phyloP scores from a whole-genome alignment of 2,329 filamentous ascomycete species.

The Trichophyton equinum region DNA sequence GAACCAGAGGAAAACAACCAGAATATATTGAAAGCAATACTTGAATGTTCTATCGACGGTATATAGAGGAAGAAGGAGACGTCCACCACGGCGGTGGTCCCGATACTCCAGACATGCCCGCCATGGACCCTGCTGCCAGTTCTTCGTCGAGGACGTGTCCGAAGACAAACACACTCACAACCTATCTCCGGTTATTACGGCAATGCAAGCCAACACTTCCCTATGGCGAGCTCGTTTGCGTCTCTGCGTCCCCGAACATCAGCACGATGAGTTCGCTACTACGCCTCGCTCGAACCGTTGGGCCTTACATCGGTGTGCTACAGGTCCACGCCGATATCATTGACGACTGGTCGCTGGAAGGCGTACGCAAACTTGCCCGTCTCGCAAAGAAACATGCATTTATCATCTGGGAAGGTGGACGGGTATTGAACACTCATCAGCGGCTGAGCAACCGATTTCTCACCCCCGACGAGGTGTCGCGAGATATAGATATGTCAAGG shows the following conservation, averaged over 20 bases:
- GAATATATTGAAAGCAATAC: background rate
- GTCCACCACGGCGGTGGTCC: background rate
- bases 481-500: conserved; percentile 24
- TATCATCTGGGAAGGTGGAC: conserved; percentile 31
- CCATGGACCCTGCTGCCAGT: background rate
- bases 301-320: conserved; percentile 48
- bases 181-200: conserved; percentile 26
- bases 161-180: conserved; percentile 22
- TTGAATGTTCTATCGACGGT: conserved; percentile 1
- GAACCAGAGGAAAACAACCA: background rate
- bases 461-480: conserved; percentile 21
- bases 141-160: background rate
- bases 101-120: background rate
- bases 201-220: conserved; percentile 26
- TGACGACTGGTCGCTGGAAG: conserved; percentile 47
- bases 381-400: conserved; percentile 28
- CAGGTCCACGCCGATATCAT: conserved; percentile 52
- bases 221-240: conserved; percentile 27
- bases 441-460: conserved; percentile 21
- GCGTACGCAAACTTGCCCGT: conserved; percentile 30
- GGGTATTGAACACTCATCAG: conserved; percentile 27
- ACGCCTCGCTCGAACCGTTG: conserved; percentile 44
- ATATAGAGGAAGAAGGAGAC: conserved; percentile 1
- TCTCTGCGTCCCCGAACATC: conserved; percentile 46
- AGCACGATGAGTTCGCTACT: conserved; percentile 44